Percentiles rank a stretch among this genome's conserved stretches.
Evolutionary conservation across 768 basidiomycete species (phyloP).

Genomic region (Steccherinum ochraceum): DNA sequence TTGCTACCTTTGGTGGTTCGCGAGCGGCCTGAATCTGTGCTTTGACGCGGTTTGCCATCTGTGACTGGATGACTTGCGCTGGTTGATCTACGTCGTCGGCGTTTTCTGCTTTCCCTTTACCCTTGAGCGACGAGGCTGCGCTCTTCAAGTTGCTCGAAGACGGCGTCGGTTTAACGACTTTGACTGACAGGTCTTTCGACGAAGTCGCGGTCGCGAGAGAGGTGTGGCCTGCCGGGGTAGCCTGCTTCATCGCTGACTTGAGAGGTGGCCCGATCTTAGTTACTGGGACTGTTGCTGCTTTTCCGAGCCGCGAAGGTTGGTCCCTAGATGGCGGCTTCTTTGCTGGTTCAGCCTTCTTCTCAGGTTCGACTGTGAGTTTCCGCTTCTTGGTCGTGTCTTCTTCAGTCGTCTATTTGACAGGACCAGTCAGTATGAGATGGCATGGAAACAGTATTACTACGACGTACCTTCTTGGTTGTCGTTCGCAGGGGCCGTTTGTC

Average conservation of each 20-base stretch:
- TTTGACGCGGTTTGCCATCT: conserved; percentile 68
- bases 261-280: conserved; percentile 15
- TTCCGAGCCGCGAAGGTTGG: conserved; percentile 23
- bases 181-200: conserved; percentile 6
- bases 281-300: conserved; percentile 16
- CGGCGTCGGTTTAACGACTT: conserved; percentile 16
- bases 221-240: conserved; percentile 19
- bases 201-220: conserved; percentile 10
- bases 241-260: conserved; percentile 38
- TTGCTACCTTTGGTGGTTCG: conserved; percentile 34
- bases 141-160: conserved; percentile 29
- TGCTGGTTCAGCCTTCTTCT: conserved; percentile 45
- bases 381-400: conserved; percentile 72
- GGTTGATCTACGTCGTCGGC: conserved; percentile 48
- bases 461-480: conserved; percentile 47
- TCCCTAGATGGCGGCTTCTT: conserved; percentile 63
- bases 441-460: no score
- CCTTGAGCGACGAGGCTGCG: conserved; percentile 31
- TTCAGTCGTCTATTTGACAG: conserved; percentile 41
- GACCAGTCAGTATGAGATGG: no score
- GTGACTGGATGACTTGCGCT: conserved; percentile 54
- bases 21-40: conserved; percentile 58
- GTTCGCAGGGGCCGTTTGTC: conserved; percentile 60
- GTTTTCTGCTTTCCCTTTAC: conserved; percentile 47
- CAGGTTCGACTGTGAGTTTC: conserved; percentile 45